Base-by-base conservation (phyloP, 2,329 filamentous ascomycete genomes). In the Talaromyces rugulosus region DNA sequence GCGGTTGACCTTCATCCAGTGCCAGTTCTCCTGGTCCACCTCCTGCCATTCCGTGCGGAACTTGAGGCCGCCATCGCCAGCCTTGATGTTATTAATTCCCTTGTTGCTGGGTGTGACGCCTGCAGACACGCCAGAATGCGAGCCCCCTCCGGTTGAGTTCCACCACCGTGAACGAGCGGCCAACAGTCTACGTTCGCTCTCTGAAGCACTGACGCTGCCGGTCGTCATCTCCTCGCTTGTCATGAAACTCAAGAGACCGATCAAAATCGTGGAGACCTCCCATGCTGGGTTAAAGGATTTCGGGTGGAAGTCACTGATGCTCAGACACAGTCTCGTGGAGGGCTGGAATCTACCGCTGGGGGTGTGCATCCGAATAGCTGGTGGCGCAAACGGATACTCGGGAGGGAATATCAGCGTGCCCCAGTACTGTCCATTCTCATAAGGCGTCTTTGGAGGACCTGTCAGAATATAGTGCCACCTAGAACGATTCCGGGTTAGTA, bases 211-310 rank as follows among this genome's bases (percentile, higher is more conserved):
- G 33, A 99, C 86, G 33, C 89, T 93, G 2, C 95, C 95, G 0
- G 95, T 98, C 0, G 95, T 99, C 90, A 98, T 97, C 80, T 99
- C 95, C 73, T 99, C 94, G 67, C 91, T 92, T 2, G 94, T 98
- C 95, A 99, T 99, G 78, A 99, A 99, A 44, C 90, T 96, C 65
- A 98, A 82, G 31, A 99, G 85, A 9, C 95, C 95, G 60, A 96
- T 96, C 16, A 99, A 81, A 66, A 99, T 99, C 0, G 95, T 99
- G 60, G 90, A 94, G 7, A 99, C 95, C 72, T 96, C 94, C 95
- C 95, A 99, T 0, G 95, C 93, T 1, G 95, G 95, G 75, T 99
- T 99, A 82, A 98, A 99, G 31, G 90, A 94, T 76, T 96, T 96
- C 4, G 95, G 95, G 74, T 99, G 95, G 78, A 98, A 99, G 74